phyloP scores from a whole-genome alignment of 2,329 filamentous ascomycete species.

The Pseudogymnoascus sp. region DNA sequence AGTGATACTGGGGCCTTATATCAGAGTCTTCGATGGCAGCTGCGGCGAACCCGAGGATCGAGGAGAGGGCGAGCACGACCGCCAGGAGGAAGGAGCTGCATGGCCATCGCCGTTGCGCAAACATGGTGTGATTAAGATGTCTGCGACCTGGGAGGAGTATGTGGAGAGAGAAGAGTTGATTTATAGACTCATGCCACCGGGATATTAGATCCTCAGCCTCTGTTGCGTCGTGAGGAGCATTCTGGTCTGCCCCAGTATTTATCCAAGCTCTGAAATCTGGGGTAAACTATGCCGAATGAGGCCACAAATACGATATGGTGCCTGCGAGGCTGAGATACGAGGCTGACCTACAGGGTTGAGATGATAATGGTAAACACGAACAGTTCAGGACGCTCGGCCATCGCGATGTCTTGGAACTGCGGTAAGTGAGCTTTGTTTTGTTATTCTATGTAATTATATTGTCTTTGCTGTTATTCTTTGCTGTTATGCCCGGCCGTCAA shows the following conservation, averaged over 20 bases:
- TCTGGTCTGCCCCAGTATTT: not conserved
- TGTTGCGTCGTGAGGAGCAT: not conserved
- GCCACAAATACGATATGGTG: not conserved
- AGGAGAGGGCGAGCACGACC: conserved; percentile 8
- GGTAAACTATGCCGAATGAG: conserved; percentile 3
- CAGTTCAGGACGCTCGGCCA: not conserved
- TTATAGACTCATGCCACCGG: not conserved
- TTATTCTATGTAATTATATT: not conserved
- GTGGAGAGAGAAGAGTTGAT: not conserved
- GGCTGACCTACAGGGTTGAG: not conserved
- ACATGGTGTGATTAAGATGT: not conserved
- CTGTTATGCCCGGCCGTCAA: not conserved
- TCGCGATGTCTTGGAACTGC: not conserved
- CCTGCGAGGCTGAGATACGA: not conserved
- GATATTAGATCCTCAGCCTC: not conserved
- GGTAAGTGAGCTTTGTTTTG: too few species aligned
- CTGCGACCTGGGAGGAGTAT: not conserved
- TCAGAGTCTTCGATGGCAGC: not conserved
- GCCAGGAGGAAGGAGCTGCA: conserved; percentile 6
- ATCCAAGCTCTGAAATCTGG: conserved; percentile 4
- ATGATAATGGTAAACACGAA: not conserved
- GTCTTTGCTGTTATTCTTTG: not conserved
- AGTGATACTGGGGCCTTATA: conserved; percentile 48
- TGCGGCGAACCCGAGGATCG: not conserved
- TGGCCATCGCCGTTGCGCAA: not conserved